phyloP scores from a whole-genome alignment of 2,329 filamentous ascomycete genomes.

The Cladobotryum mycophilum region DNA sequence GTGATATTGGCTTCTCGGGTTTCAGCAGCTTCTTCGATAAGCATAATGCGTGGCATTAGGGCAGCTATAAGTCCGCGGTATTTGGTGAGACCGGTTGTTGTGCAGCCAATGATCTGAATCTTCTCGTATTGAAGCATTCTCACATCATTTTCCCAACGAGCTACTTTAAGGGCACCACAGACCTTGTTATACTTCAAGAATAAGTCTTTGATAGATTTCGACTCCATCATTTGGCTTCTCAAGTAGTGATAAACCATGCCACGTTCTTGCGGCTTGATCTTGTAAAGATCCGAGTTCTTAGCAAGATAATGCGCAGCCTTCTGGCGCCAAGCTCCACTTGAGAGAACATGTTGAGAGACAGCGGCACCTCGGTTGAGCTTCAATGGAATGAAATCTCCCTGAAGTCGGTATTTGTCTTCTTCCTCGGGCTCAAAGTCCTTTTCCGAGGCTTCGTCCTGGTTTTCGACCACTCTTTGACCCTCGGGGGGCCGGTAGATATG shows the following conservation, averaged over 20 bases:
- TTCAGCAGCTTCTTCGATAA: constrained; percentile 79
- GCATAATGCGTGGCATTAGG: constrained; percentile 58
- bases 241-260: constrained; percentile 62
- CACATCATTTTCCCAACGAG: constrained; percentile 53
- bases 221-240: constrained; percentile 46
- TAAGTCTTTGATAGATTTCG: constrained; percentile 39
- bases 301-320: constrained; percentile 13
- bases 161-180: constrained; percentile 48
- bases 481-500: background rate
- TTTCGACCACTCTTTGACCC: background rate
- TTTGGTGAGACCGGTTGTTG: constrained; percentile 75
- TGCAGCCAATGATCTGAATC: constrained; percentile 56
- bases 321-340: constrained; percentile 10
- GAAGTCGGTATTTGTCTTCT: background rate
- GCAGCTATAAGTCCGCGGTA: constrained; percentile 65
- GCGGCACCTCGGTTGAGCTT: background rate
- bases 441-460: background rate
- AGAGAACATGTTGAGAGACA: constrained; percentile 5
- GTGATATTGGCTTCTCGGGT: constrained; percentile 58
- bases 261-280: constrained; percentile 48
- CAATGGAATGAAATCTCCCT: constrained; percentile 3
- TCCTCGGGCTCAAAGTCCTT: background rate
- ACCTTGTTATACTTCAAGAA: constrained; percentile 44
- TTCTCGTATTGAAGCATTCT: constrained; percentile 28
- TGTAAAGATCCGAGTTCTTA: constrained; percentile 48